Conservation (phyloP, 1,139 yeast genomes). For the Geotrichum candidum region DNA sequence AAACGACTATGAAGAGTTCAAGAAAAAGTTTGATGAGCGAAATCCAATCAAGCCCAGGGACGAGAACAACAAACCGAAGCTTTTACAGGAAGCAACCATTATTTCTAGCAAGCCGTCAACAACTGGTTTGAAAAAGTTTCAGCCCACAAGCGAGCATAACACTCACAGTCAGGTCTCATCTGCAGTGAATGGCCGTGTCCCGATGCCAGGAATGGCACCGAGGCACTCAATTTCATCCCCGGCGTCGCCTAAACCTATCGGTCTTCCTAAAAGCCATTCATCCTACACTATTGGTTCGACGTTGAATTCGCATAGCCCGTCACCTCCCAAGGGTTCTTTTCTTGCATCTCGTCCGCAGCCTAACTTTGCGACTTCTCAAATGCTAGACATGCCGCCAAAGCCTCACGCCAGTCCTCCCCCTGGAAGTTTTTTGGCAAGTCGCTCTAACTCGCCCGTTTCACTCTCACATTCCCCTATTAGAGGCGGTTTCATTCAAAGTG, state of each 20-base stretch:
- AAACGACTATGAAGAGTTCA: neutral
- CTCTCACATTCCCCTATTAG: conserved; percentile 24
- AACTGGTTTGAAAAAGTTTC: conserved; percentile 11
- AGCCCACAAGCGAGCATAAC: conserved; percentile 13
- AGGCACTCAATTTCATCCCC: neutral
- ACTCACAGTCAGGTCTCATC: conserved; percentile 10
- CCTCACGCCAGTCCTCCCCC: conserved; percentile 10
- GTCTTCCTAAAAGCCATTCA: neutral
- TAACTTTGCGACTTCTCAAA: conserved; percentile 8
- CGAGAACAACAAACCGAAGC: neutral
- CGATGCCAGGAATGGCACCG: conserved; percentile 16
- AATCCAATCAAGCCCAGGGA: neutral
- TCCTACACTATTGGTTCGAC: conserved; percentile 11
- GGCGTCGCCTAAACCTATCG: neutral
- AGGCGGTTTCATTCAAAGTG: conserved; percentile 32
- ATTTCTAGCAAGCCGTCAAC: conserved; percentile 1
- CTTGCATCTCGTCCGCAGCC: conserved; percentile 12
- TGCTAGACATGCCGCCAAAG: conserved; percentile 12
- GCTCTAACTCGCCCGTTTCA: conserved; percentile 14
- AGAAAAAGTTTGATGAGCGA: conserved; percentile 3
- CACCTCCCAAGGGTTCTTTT: conserved; percentile 12
- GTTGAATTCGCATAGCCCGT: conserved; percentile 15
- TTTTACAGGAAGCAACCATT: neutral
- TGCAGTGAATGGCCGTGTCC: conserved; percentile 15
- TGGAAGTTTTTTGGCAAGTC: conserved; percentile 16